phyloP scores from a whole-genome alignment of 176 grass and related monocot genomes.

The Oryza glaberrima region DNA sequence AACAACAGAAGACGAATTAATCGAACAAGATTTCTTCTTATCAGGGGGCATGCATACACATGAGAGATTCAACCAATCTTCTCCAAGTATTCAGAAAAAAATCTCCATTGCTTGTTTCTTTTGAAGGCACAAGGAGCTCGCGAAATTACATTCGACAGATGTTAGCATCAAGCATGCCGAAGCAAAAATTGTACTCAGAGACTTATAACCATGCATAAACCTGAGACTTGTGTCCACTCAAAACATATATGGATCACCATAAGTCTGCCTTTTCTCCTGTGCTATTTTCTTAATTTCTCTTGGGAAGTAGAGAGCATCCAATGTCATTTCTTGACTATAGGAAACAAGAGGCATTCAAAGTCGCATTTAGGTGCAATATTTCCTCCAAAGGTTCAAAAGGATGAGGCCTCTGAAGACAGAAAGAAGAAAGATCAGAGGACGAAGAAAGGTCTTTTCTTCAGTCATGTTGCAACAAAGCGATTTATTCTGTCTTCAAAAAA shows the following conservation, averaged over 20 bases:
- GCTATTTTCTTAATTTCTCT: neutral
- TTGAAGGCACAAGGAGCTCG: neutral
- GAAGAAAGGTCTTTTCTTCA: conserved; percentile 18
- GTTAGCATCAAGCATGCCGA: neutral
- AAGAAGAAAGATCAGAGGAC: neutral
- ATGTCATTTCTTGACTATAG: conserved; percentile 37
- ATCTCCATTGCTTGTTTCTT: neutral
- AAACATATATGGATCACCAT: neutral
- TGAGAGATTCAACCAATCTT: neutral
- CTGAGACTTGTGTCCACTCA: neutral
- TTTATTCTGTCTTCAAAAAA: no score
- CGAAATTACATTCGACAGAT: neutral
- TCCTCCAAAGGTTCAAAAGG: conserved; percentile 49
- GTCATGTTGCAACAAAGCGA: neutral
- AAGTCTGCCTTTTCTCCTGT: neutral
- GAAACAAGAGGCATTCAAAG: conserved; percentile 32
- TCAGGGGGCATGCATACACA: neutral
- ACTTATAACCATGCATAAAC: neutral
- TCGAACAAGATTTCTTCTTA: neutral
- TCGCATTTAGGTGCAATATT: conserved; percentile 1
- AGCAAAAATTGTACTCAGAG: neutral
- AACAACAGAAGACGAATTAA: neutral
- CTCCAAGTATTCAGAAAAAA: no score
- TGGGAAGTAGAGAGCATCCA: neutral
- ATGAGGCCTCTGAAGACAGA: conserved; percentile 28